Conservation (phyloP, 1,139 yeast species). For the Geotrichum europaeum region DNA sequence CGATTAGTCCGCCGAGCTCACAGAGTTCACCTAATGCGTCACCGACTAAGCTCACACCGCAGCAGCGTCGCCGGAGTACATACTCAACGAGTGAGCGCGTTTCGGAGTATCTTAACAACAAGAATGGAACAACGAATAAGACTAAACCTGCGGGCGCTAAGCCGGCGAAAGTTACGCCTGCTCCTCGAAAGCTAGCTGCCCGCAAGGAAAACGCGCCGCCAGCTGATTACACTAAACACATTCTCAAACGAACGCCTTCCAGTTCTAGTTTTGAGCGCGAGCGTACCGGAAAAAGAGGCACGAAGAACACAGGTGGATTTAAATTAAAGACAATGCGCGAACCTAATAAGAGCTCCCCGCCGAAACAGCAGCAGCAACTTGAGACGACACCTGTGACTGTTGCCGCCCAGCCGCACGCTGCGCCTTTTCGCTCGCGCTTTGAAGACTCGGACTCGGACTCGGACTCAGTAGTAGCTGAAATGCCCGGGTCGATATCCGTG, state of each 20-base stretch:
- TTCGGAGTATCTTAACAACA: neutral
- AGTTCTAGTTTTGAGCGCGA: conserved; percentile 21
- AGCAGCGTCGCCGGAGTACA: neutral
- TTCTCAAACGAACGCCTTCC: conserved; percentile 20
- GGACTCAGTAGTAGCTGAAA: neutral
- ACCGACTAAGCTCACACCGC: neutral
- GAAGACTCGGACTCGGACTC: conserved; percentile 30
- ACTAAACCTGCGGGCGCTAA: neutral
- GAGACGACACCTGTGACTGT: neutral
- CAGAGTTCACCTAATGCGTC: conserved; percentile 13
- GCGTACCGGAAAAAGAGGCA: neutral
- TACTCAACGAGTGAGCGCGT: neutral
- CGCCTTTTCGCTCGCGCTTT: conserved; percentile 31
- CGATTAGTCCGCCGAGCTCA: conserved; percentile 24
- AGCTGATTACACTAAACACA: conserved; percentile 5
- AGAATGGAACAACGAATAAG: neutral
- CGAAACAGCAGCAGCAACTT: conserved; percentile 4
- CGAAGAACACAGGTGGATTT: conserved; percentile 16
- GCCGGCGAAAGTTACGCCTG: neutral
- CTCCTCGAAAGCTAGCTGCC: neutral
- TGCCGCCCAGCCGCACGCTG: neutral
- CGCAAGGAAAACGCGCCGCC: neutral
- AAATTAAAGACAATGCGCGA: conserved; percentile 23
- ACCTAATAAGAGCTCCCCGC: neutral
- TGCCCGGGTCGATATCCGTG: neutral